Conservation (phyloP, 1,139 yeast species). For the Candida sojae region DNA sequence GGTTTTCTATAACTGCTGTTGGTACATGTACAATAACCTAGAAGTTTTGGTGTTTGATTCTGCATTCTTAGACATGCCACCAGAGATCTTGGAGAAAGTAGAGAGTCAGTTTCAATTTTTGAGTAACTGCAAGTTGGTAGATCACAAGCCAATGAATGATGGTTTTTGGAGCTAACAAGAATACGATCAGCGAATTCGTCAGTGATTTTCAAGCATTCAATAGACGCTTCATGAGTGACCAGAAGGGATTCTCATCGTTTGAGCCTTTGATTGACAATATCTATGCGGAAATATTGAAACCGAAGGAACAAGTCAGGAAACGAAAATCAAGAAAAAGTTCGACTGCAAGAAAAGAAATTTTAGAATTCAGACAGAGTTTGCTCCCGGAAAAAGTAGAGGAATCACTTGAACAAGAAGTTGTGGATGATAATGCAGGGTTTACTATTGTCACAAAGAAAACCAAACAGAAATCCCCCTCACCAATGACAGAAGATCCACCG, state of each 20-base stretch:
- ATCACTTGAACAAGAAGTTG: conserved; percentile 28
- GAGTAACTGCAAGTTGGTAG: conserved; percentile 16
- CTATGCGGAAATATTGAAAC: conserved; percentile 18
- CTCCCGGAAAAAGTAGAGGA: conserved; percentile 7
- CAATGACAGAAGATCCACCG: conserved; percentile 9
- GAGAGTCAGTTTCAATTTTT: conserved; percentile 27
- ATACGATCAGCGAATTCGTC: conserved; percentile 31
- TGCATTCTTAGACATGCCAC: conserved; percentile 28
- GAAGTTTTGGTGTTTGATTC: conserved; percentile 62
- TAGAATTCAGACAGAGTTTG: conserved; percentile 21
- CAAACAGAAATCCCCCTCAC: conserved; percentile 16
- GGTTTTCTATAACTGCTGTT: conserved; percentile 60
- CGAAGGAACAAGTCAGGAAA: conserved; percentile 18
- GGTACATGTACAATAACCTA: conserved; percentile 69
- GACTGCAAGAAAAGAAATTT: conserved; percentile 21
- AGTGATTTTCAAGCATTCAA: conserved; percentile 28
- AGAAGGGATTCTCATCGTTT: conserved; percentile 40
- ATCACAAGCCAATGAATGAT: neutral
- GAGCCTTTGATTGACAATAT: conserved; percentile 51
- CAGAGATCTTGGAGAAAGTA: conserved; percentile 26
- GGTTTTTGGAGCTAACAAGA: neutral
- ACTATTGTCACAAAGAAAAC: conserved; percentile 30
- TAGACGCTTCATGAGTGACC: conserved; percentile 50
- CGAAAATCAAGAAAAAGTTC: conserved; percentile 34
- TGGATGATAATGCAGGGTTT: conserved; percentile 30